Conservation (phyloP, 2,329 filamentous ascomycete genomes). For the Nigrospora osmanthi region DNA sequence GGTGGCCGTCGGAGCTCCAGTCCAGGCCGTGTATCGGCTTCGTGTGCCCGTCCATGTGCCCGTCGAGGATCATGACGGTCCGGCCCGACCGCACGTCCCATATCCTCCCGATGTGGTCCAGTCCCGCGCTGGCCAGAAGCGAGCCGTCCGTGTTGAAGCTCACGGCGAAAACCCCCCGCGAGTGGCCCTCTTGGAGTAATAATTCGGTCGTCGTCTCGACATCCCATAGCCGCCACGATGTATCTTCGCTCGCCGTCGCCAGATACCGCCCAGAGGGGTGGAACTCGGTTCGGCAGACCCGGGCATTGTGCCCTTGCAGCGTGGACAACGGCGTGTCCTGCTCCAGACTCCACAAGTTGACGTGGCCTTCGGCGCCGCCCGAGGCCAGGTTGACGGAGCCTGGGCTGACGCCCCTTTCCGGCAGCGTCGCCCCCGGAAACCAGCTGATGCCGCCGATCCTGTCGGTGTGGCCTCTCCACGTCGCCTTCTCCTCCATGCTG, state of each 20-base stretch:
- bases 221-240: constrained; percentile 95
- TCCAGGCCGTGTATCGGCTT: constrained; percentile 89
- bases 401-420: constrained; percentile 61
- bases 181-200: constrained; percentile 88
- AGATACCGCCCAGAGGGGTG: constrained; percentile 87
- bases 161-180: constrained; percentile 83
- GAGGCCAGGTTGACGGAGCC: constrained; percentile 79
- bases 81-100: constrained; percentile 92
- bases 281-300: constrained; percentile 89
- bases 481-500: constrained; percentile 67
- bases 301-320: constrained; percentile 73
- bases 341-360: constrained; percentile 85
- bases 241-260: constrained; percentile 91
- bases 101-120: constrained; percentile 89
- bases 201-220: constrained; percentile 78
- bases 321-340: constrained; percentile 80
- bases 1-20: constrained; percentile 85
- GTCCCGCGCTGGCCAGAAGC: constrained; percentile 80
- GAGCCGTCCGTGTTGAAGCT: constrained; percentile 89
- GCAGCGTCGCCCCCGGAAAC: constrained; percentile 75
- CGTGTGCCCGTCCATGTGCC: constrained; percentile 72
- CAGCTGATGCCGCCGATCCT: constrained; percentile 87
- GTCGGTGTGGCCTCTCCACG: constrained; percentile 76
- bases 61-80: constrained; percentile 92
- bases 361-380: constrained; percentile 77